Evolutionary conservation across 768 basidiomycete species (phyloP).

Genomic region (Pisolithus orientalis): DNA sequence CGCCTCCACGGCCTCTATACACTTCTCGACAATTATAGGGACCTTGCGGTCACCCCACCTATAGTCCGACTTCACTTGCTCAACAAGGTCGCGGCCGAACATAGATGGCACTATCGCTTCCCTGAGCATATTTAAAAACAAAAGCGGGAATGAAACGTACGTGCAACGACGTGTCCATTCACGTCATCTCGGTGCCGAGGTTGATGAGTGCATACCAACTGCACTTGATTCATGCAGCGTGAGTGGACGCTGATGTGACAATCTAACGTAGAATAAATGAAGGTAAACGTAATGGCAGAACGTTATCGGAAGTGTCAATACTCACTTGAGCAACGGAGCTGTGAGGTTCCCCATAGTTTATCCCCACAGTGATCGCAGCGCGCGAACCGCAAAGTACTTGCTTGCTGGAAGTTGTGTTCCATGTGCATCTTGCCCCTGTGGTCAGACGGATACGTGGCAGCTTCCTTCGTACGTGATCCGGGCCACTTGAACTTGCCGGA

Average conservation of each 20-base stretch:
- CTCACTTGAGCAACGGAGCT: conserved; percentile 83
- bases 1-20: conserved; percentile 88
- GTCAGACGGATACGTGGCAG: conserved; percentile 26
- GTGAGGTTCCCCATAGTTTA: conserved; percentile 99
- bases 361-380: conserved; percentile 95
- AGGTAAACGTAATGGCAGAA: not conserved
- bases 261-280: conserved; percentile 33
- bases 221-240: conserved; percentile 70
- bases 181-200: conserved; percentile 26
- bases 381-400: conserved; percentile 82
- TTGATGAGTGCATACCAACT: conserved; percentile 59
- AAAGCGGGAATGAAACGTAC: conserved; percentile 5
- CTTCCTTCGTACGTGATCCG: conserved; percentile 49
- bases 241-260: conserved; percentile 86
- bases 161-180: conserved; percentile 14
- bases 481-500: conserved; percentile 69
- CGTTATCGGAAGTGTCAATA: conserved; percentile 4
- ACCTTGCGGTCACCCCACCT: conserved; percentile 55
- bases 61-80: conserved; percentile 72
- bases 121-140: conserved; percentile 15
- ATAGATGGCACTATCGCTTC: conserved; percentile 65
- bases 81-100: conserved; percentile 85
- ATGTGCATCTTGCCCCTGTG: conserved; percentile 35
- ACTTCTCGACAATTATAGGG: conserved; percentile 91
- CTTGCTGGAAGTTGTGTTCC: conserved; percentile 85